phyloP scores from a whole-genome alignment of 2,329 filamentous ascomycete species.

The Sporothrix luriei region DNA sequence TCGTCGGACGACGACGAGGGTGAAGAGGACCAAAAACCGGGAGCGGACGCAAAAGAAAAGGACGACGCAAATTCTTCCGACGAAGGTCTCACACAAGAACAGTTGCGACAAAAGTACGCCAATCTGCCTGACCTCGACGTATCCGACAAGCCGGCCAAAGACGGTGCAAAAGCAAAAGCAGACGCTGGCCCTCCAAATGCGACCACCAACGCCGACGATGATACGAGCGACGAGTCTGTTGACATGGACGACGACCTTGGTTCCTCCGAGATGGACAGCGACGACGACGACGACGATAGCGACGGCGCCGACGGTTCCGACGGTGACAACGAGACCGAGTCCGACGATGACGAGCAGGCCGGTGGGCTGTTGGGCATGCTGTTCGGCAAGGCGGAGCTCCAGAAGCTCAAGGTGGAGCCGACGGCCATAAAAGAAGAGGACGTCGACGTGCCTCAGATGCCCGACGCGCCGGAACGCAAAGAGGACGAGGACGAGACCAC shows the following conservation, averaged over 20 bases:
- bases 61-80: conserved; percentile 54
- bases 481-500: conserved; percentile 38
- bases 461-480: conserved; percentile 44
- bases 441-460: conserved; percentile 37
- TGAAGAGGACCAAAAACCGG: conserved; percentile 56
- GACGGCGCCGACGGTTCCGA: conserved; percentile 53
- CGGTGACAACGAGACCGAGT: conserved; percentile 48
- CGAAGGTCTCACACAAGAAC: conserved; percentile 68
- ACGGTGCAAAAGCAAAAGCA: conserved; percentile 36
- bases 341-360: conserved; percentile 47
- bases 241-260: conserved; percentile 70
- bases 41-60: conserved; percentile 56
- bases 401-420: conserved; percentile 53
- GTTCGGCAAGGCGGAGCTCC: conserved; percentile 61
- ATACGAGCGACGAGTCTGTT: conserved; percentile 62
- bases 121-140: conserved; percentile 57
- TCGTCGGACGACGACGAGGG: conserved; percentile 56
- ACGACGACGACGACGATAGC: conserved; percentile 47
- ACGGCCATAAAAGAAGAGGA: conserved; percentile 37
- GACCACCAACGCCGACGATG: conserved; percentile 37
- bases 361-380: conserved; percentile 59
- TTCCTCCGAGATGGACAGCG: conserved; percentile 58
- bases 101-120: conserved; percentile 69
- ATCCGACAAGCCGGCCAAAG: conserved; percentile 36
- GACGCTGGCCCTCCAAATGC: conserved; percentile 35